Evolutionary conservation across 495 filamentous ascomycete species (phyloP).

Genomic region (Lophiotrema nucula): DNA sequence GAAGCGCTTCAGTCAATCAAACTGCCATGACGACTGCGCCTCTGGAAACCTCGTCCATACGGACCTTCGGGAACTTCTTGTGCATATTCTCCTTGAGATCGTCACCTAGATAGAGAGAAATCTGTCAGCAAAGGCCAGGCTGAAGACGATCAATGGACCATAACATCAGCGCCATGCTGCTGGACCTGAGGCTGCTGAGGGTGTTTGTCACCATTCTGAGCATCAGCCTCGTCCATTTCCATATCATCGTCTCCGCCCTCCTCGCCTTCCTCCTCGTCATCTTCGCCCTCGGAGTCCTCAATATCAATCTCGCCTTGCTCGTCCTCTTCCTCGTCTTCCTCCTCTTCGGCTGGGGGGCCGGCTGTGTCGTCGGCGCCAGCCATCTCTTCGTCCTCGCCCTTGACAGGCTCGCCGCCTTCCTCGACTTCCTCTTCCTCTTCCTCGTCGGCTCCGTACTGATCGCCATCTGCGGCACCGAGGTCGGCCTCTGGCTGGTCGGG

Average conservation of each 20-base stretch:
- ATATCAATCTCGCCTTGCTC: conserved; percentile 95
- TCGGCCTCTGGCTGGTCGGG: conserved; percentile 97
- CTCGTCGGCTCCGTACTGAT: conserved; percentile 85
- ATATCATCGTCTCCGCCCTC: conserved; percentile 73
- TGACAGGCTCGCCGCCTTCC: conserved; percentile 43
- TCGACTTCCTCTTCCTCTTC: conserved; percentile 62
- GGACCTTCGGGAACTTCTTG: no score
- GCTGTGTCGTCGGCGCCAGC: conserved; percentile 63
- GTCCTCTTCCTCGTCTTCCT: conserved; percentile 70
- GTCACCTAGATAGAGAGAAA: background rate
- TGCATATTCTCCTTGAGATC: no score
- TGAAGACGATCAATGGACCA: conserved; percentile 24
- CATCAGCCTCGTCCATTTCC: conserved; percentile 66
- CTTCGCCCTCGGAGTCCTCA: conserved; percentile 83
- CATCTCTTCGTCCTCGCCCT: conserved; percentile 77
- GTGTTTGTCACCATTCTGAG: conserved; percentile 15
- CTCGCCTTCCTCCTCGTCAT: conserved; percentile 72
- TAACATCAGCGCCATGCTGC: conserved; percentile 20
- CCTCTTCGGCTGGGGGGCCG: conserved; percentile 64
- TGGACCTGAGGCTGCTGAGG: conserved; percentile 4
- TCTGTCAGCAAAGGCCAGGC: no score
- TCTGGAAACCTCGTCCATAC: no score
- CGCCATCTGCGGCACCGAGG: conserved; percentile 72
- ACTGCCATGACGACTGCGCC: no score
- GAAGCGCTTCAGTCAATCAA: no score